Evolutionary conservation across 768 basidiomycete species (phyloP).

Genomic region (Piloderma croceum): DNA sequence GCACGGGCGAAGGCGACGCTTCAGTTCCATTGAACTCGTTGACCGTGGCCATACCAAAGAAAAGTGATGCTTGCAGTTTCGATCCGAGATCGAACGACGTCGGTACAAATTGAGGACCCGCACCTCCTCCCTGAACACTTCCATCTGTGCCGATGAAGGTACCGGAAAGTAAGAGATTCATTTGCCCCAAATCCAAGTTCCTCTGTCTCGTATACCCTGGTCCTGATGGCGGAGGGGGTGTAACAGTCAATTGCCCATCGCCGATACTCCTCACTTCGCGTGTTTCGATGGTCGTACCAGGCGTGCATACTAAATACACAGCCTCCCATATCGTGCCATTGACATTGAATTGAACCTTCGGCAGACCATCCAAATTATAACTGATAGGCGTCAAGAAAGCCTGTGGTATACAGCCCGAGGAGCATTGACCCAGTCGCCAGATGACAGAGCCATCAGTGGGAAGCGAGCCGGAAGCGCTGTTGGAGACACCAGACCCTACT

Average conservation of each 20-base stretch:
- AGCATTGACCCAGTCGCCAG: slow-evolving; percentile 17
- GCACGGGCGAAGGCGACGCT: too few relatives aligned
- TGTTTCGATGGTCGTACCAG: slow-evolving; percentile 21
- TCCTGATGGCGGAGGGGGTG: slow-evolving; percentile 13
- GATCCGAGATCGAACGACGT: slow-evolving; percentile 7
- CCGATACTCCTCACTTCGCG: slow-evolving; percentile 24
- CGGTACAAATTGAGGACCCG: slow-evolving; percentile 1
- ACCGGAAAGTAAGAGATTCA: slow-evolving; percentile 17
- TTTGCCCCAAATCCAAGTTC: slow-evolving; percentile 20
- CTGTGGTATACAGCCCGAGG: slow-evolving; percentile 7
- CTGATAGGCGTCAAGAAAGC: not conserved
- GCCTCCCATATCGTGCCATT: slow-evolving; percentile 18
- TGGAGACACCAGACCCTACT: too few relatives aligned
- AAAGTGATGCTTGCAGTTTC: too few relatives aligned
- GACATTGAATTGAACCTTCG: slow-evolving; percentile 9
- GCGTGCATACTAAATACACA: slow-evolving; percentile 16
- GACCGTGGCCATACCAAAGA: too few relatives aligned
- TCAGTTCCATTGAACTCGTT: too few relatives aligned
- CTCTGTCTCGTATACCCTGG: slow-evolving; percentile 14
- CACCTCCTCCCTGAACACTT: too few relatives aligned
- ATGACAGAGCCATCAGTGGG: slow-evolving; percentile 19
- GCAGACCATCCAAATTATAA: slow-evolving; percentile 12
- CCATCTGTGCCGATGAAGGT: slow-evolving; percentile 13
- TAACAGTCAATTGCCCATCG: slow-evolving; percentile 13
- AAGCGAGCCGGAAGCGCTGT: too few relatives aligned